Evolutionary conservation across 2,329 filamentous ascomycete genomes (phyloP).

Genomic region (Penicillium rolfsii): DNA sequence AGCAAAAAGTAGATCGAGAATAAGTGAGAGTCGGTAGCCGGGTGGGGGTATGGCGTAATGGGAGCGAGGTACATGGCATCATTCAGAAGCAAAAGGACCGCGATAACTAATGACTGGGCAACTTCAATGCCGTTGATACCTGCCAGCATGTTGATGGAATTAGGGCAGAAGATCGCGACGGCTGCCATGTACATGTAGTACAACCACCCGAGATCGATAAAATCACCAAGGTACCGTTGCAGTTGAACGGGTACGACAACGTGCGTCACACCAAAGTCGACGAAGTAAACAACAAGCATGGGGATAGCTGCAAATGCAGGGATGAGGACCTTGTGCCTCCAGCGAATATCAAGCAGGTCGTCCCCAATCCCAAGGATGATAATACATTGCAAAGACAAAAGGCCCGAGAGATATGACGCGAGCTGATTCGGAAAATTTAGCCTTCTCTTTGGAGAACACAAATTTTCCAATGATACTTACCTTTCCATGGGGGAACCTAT

Average conservation of each 20-base stretch:
- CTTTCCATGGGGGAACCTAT: conserved; percentile 93
- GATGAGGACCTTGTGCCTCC: conserved; percentile 98
- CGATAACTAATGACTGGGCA: conserved; percentile 88
- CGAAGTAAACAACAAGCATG: conserved; percentile 94
- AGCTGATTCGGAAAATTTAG: conserved; percentile 60
- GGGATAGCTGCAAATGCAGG: conserved; percentile 92
- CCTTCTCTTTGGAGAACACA: background rate
- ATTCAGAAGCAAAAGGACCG: conserved; percentile 79
- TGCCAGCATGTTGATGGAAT: conserved; percentile 99
- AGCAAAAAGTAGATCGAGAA: conserved; percentile 95
- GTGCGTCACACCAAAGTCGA: conserved; percentile 96
- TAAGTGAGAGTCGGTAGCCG: conserved; percentile 91
- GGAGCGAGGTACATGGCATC: conserved; percentile 80
- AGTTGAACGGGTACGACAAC: conserved; percentile 88
- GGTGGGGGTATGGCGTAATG: conserved; percentile 80
- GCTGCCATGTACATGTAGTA: conserved; percentile 98
- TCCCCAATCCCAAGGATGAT: conserved; percentile 91
- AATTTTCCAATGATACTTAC: conserved; percentile 48
- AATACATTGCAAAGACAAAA: conserved; percentile 88
- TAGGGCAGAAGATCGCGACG: conserved; percentile 95
- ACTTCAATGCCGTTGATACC: conserved; percentile 99
- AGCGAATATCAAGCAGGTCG: conserved; percentile 96
- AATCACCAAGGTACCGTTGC: conserved; percentile 78
- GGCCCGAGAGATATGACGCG: conserved; percentile 90
- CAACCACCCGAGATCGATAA: conserved; percentile 77